Evolutionary conservation across 2,329 filamentous ascomycete species (phyloP).

Genomic region (Venturiaceae sp.): DNA sequence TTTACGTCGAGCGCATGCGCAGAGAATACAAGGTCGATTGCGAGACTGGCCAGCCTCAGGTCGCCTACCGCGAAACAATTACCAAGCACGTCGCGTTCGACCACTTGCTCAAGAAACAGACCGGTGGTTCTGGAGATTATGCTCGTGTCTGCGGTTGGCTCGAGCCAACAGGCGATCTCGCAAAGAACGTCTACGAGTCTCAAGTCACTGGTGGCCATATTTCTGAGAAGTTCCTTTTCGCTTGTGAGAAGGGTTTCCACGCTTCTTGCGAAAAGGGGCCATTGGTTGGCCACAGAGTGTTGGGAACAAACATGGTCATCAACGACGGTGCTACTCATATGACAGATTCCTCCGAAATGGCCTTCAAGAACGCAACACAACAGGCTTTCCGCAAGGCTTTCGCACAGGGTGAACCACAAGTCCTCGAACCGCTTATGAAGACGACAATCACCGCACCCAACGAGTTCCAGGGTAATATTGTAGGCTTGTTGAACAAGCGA

Average conservation of each 20-base stretch:
- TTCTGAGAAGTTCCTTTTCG: conserved; percentile 88
- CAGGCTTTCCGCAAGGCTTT: conserved; percentile 97
- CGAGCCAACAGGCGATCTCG: conserved; percentile 67
- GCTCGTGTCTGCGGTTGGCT: conserved; percentile 87
- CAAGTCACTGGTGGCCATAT: conserved; percentile 85
- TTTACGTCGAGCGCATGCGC: conserved; percentile 94
- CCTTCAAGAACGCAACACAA: conserved; percentile 90
- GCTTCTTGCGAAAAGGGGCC: conserved; percentile 76
- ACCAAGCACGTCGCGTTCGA: conserved; percentile 74
- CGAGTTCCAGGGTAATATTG: conserved; percentile 95
- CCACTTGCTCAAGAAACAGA: conserved; percentile 90
- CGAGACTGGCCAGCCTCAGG: conserved; percentile 89
- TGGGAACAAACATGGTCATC: conserved; percentile 83
- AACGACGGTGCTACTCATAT: conserved; percentile 96
- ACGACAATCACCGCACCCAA: conserved; percentile 90
- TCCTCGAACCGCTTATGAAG: conserved; percentile 97
- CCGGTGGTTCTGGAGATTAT: conserved; percentile 89
- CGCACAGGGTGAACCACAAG: conserved; percentile 64
- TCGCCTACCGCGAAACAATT: conserved; percentile 94
- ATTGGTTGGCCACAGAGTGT: conserved; percentile 83
- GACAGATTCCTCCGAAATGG: conserved; percentile 93
- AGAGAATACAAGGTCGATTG: conserved; percentile 96
- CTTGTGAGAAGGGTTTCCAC: conserved; percentile 92
- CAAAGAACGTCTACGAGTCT: conserved; percentile 75
- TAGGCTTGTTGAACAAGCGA: conserved; percentile 93